phyloP scores from a whole-genome alignment of 2,329 filamentous ascomycete species.

The Aulographum hederae region DNA sequence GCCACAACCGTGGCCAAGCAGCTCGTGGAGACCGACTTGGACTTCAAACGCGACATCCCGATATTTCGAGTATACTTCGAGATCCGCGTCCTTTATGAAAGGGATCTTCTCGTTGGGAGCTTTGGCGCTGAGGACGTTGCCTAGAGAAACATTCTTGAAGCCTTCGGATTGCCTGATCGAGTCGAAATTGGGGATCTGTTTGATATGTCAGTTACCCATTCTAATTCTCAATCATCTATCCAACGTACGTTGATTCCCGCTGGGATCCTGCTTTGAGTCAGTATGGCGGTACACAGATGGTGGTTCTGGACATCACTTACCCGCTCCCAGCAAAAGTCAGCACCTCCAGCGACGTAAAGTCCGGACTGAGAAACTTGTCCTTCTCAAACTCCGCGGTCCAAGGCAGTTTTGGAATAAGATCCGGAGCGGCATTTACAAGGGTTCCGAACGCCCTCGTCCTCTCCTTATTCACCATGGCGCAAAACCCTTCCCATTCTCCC shows the following conservation, averaged over 20 bases:
- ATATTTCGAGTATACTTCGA: constrained; percentile 62
- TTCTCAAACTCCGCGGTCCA: constrained; percentile 88
- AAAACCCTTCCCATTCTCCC: constrained; percentile 35
- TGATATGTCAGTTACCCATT: no score
- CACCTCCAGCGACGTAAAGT: constrained; percentile 90
- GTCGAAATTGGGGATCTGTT: constrained; percentile 46
- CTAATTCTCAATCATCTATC: no score
- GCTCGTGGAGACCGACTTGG: constrained; percentile 86
- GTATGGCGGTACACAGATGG: neutral
- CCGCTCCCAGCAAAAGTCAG: constrained; percentile 56
- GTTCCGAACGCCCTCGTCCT: constrained; percentile 75
- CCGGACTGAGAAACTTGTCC: constrained; percentile 83
- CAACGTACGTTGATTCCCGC: constrained; percentile 42
- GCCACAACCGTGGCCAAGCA: constrained; percentile 76
- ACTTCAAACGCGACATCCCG: constrained; percentile 84
- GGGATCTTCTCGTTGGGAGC: constrained; percentile 83
- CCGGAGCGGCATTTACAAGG: constrained; percentile 63
- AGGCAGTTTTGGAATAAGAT: constrained; percentile 73
- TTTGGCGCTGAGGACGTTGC: constrained; percentile 83
- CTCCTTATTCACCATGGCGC: constrained; percentile 64
- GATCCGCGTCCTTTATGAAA: constrained; percentile 65
- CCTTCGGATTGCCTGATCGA: constrained; percentile 66
- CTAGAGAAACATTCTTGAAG: constrained; percentile 87
- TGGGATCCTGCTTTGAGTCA: constrained; percentile 27
- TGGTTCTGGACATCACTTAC: constrained; percentile 13